Percentiles rank a stretch among this genome's conserved stretches.
Conservation (phyloP, 208 protist species). For the Leishmania martiniquensis region DNA sequence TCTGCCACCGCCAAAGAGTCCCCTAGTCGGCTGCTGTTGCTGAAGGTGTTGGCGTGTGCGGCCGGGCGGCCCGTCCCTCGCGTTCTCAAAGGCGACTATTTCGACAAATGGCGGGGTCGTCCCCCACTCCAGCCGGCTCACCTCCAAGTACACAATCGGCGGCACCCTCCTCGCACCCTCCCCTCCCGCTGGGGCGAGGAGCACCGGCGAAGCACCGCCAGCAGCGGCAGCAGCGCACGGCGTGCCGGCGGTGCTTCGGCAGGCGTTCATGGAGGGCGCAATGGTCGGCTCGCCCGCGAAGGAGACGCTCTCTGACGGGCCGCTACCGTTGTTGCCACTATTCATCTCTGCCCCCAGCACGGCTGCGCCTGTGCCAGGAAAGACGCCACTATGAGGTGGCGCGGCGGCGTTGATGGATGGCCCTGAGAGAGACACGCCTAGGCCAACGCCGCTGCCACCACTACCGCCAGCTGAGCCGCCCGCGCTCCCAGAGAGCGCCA, state of each 20-base stretch:
- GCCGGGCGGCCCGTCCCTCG: constrained; percentile 31
- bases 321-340: background rate
- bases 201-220: background rate
- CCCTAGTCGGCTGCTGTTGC: background rate
- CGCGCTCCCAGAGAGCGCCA: background rate
- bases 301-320: background rate
- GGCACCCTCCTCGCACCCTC: constrained; percentile 16
- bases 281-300: background rate
- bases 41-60: background rate
- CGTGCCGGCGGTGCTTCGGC: background rate
- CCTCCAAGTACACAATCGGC: constrained; percentile 51
- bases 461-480: background rate
- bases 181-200: background rate
- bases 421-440: background rate
- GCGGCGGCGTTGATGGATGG: background rate
- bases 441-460: constrained; percentile 2
- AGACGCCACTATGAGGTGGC: background rate
- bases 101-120: constrained; percentile 74
- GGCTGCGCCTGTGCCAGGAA: background rate
- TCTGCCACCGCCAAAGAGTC: constrained; percentile 1
- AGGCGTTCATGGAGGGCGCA: background rate
- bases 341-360: background rate
- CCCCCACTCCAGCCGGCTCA: constrained; percentile 73
- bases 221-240: background rate
- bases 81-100: constrained; percentile 67